Evolutionary conservation across 1,284 basidiomycete species (phyloP).

Genomic region (Taiwanofungus camphoratus): DNA sequence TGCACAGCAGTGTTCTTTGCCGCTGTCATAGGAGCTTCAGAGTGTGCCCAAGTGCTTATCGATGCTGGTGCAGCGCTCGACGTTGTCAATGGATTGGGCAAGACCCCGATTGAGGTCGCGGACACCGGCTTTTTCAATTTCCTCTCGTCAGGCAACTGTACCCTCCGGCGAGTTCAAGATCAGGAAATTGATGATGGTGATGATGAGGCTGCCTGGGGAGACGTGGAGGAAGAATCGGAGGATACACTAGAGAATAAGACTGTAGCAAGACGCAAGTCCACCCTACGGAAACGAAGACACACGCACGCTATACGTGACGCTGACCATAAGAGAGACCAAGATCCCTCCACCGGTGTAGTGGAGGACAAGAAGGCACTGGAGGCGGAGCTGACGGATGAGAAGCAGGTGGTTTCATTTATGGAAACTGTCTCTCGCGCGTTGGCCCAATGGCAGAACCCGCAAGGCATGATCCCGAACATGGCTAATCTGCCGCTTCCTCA

Average conservation of each 20-base stretch:
- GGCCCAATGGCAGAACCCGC: conserved; percentile 59
- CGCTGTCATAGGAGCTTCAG: conserved; percentile 59
- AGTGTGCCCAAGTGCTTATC: conserved; percentile 67
- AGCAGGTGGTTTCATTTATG: conserved; percentile 59
- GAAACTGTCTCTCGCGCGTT: conserved; percentile 72
- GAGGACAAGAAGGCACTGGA: conserved; percentile 22
- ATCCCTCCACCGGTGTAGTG: conserved; percentile 1
- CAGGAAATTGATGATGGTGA: conserved; percentile 35
- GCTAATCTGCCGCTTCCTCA: conserved; percentile 53
- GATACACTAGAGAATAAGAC: conserved; percentile 20
- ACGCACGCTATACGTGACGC: conserved; percentile 3
- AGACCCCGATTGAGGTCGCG: conserved; percentile 76
- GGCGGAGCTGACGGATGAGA: conserved; percentile 20
- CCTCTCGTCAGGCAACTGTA: conserved; percentile 26
- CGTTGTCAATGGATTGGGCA: conserved; percentile 72
- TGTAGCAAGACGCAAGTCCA: conserved; percentile 13
- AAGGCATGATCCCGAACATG: conserved; percentile 49
- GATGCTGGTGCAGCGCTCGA: conserved; percentile 77
- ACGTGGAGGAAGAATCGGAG: conserved; percentile 63
- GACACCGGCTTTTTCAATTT: conserved; percentile 53
- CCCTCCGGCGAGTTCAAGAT: too few species aligned
- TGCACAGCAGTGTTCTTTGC: conserved; percentile 90
- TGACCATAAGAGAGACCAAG: conserved; percentile 7
- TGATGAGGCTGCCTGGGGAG: conserved; percentile 62
- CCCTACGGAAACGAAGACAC: conserved; percentile 14